Conservation (phyloP, 306 rosid genomes). For the Quercus variabilis region DNA sequence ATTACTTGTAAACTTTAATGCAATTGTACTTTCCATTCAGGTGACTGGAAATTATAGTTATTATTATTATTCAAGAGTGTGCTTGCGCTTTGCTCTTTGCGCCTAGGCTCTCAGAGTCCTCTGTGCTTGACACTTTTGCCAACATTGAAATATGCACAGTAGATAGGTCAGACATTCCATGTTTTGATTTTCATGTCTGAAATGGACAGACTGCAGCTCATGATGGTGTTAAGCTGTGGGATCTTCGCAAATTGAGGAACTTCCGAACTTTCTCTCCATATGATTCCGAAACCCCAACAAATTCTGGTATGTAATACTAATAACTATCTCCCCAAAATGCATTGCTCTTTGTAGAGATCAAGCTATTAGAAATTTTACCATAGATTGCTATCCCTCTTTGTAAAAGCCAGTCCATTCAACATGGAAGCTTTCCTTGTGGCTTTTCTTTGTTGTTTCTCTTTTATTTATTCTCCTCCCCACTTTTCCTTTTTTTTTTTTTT, state of each 20-base stretch:
- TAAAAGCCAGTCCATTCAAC: too few species aligned
- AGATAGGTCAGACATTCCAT: background rate
- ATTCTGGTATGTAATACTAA: constrained; percentile 51
- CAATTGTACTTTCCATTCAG: too few species aligned
- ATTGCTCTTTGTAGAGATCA: background rate
- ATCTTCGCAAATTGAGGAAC: constrained; percentile 86
- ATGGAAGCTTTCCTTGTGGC: too few species aligned
- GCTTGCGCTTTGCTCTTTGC: too few species aligned
- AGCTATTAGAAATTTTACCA: background rate
- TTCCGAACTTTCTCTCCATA: constrained; percentile 81
- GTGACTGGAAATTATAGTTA: too few species aligned
- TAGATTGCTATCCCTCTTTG: too few species aligned
- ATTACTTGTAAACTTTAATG: too few species aligned
- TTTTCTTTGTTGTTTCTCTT: background rate
- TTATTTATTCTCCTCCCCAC: background rate
- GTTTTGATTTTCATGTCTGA: constrained; percentile 22
- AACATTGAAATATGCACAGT: background rate
- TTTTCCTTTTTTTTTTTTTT: too few species aligned
- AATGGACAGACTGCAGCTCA: constrained; percentile 84
- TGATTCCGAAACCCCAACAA: constrained; percentile 79
- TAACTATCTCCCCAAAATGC: background rate
- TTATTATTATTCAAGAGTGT: too few species aligned
- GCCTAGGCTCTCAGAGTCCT: too few species aligned
- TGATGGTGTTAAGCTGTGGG: constrained; percentile 98
- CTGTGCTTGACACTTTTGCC: too few species aligned